Evolutionary conservation across 495 filamentous ascomycete species (phyloP).

Genomic region (Hypoxylon trugodes): DNA sequence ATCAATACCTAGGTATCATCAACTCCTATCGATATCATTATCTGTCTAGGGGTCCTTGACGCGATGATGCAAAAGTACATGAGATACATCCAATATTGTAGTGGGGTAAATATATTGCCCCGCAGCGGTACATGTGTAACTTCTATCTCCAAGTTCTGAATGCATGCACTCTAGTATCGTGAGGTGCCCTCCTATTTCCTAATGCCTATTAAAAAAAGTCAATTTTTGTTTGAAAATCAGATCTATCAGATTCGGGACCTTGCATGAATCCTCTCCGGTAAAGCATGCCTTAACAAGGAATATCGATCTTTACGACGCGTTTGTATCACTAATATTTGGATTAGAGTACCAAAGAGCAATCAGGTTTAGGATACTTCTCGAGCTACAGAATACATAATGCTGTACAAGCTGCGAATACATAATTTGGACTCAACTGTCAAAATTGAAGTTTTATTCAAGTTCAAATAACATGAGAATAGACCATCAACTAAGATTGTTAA

Average conservation of each 20-base stretch:
- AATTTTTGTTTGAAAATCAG: not conserved
- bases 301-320: no score
- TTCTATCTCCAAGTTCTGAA: not conserved
- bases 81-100: no score
- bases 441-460: no score
- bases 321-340: not conserved
- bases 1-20: no score
- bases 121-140: not conserved
- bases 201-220: not conserved
- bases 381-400: not conserved
- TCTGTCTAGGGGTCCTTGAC: not conserved
- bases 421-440: not conserved
- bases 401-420: not conserved
- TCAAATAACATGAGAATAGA: no score
- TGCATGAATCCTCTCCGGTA: slow-evolving; percentile 1
- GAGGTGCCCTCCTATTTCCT: no score
- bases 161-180: no score
- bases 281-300: no score
- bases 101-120: not conserved
- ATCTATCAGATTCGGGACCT: slow-evolving; percentile 7
- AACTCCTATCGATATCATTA: not conserved
- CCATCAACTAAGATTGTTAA: no score
- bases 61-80: no score
- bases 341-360: slow-evolving; percentile 3
- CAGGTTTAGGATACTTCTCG: not conserved